Evolutionary conservation across 78 protist genomes (phyloP).

Genomic region (Dictyostelium firmibasis): DNA sequence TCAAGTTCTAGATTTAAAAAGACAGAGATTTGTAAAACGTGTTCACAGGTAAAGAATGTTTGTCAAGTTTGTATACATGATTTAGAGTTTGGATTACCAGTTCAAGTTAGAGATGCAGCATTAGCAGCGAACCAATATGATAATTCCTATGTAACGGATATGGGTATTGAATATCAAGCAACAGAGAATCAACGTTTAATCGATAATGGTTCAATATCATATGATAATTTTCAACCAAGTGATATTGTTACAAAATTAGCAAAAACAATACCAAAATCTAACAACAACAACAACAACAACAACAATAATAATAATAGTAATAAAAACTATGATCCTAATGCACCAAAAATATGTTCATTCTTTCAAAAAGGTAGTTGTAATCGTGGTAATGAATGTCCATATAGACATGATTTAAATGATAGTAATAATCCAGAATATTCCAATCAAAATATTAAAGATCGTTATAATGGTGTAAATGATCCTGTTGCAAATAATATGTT

Average conservation of each 20-base stretch:
- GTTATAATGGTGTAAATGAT: constrained; percentile 88
- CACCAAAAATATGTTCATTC: constrained; percentile 87
- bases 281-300: not conserved
- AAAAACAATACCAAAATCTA: constrained; percentile 69
- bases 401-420: constrained; percentile 11
- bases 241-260: constrained; percentile 58
- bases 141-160: constrained; percentile 48
- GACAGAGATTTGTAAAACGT: constrained; percentile 95
- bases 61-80: constrained; percentile 97
- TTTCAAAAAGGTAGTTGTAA: constrained; percentile 89
- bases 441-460: constrained; percentile 86
- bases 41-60: constrained; percentile 94
- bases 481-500: constrained; percentile 88
- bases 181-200: constrained; percentile 14
- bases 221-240: constrained; percentile 59
- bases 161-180: constrained; percentile 56
- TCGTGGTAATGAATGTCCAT: constrained; percentile 90
- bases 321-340: constrained; percentile 59
- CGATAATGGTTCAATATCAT: constrained; percentile 39
- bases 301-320: not conserved
- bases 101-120: constrained; percentile 91
- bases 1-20: constrained; percentile 77
- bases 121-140: constrained; percentile 18
- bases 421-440: not conserved
- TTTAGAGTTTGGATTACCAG: constrained; percentile 93